phyloP scores from a whole-genome alignment of 2,329 filamentous ascomycete species.

The Fusarium sarcochroum region DNA sequence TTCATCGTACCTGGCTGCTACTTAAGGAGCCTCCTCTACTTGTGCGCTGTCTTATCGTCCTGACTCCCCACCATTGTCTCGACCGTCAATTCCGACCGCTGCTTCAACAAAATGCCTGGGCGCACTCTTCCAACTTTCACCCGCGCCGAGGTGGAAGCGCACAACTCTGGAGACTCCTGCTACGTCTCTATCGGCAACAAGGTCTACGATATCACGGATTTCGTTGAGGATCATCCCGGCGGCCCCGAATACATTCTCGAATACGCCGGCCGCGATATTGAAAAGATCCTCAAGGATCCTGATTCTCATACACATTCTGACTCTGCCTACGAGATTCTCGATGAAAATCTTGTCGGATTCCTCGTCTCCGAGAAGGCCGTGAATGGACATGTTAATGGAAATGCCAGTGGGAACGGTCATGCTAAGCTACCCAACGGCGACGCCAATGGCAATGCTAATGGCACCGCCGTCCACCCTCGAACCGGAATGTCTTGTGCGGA shows the following conservation, averaged over 20 bases:
- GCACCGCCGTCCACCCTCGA: constrained; percentile 64
- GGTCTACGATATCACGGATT: constrained; percentile 95
- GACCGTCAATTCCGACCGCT: constrained; percentile 29
- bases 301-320: constrained; percentile 90
- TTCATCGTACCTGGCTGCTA: constrained; percentile 5
- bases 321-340: constrained; percentile 93
- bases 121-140: constrained; percentile 87
- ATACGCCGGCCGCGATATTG: constrained; percentile 89
- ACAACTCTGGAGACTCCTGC: constrained; percentile 86
- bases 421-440: constrained; percentile 50
- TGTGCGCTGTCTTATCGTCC: constrained; percentile 22
- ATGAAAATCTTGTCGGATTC: constrained; percentile 89
- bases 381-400: constrained; percentile 51
- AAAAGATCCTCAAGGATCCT: constrained; percentile 84
- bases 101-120: constrained; percentile 74
- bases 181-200: constrained; percentile 92
- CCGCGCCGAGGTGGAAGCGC: constrained; percentile 82
- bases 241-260: constrained; percentile 90
- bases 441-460: constrained; percentile 53
- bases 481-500: constrained; percentile 93
- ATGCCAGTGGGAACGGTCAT: constrained; percentile 44
- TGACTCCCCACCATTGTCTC: constrained; percentile 18
- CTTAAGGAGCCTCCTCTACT: constrained; percentile 25
- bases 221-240: constrained; percentile 91
- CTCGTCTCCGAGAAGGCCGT: constrained; percentile 71